Evolutionary conservation across 116 monocot species (phyloP).

Genomic region (Phalaenopsis hybrid): DNA sequence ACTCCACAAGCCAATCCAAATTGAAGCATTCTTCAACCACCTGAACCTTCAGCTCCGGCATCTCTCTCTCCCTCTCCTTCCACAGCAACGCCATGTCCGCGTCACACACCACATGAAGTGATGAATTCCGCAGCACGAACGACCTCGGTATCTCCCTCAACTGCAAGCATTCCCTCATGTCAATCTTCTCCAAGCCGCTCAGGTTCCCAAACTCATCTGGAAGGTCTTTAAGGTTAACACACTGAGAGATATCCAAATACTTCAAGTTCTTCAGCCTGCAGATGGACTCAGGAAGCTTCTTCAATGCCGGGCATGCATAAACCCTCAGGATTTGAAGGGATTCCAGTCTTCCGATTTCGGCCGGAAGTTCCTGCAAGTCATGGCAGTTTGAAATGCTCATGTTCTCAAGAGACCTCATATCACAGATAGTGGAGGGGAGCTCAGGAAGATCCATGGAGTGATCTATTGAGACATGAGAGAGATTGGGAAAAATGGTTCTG

Average conservation of each 20-base stretch:
- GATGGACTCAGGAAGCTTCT: slow-evolving; percentile 39
- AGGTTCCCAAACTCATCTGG: slow-evolving; percentile 36
- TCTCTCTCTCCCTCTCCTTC: slow-evolving; percentile 29
- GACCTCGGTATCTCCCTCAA: background rate
- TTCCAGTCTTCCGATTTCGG: slow-evolving; percentile 30
- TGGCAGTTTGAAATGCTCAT: slow-evolving; percentile 54
- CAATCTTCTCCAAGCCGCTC: too few relatives aligned
- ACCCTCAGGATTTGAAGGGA: slow-evolving; percentile 36
- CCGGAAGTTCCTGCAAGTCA: slow-evolving; percentile 36
- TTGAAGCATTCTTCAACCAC: slow-evolving; percentile 42
- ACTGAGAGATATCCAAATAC: slow-evolving; percentile 50
- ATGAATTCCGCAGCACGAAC: slow-evolving; percentile 23
- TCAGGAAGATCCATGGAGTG: slow-evolving; percentile 8
- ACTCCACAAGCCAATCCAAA: slow-evolving; percentile 56
- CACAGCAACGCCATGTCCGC: slow-evolving; percentile 41
- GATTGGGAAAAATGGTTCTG: too few relatives aligned
- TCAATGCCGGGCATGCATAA: slow-evolving; percentile 37
- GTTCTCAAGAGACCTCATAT: slow-evolving; percentile 24
- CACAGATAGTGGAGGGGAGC: slow-evolving; percentile 37
- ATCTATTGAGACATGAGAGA: too few relatives aligned
- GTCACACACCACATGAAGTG: slow-evolving; percentile 41
- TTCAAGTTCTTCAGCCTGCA: slow-evolving; percentile 30
- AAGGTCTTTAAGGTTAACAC: slow-evolving; percentile 31
- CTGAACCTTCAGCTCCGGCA: slow-evolving; percentile 43
- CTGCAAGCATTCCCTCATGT: too few relatives aligned